Percentiles rank a stretch among this genome's conserved stretches.
Evolutionary conservation across 768 basidiomycete species (phyloP).

Genomic region (Ramaria rubella): DNA sequence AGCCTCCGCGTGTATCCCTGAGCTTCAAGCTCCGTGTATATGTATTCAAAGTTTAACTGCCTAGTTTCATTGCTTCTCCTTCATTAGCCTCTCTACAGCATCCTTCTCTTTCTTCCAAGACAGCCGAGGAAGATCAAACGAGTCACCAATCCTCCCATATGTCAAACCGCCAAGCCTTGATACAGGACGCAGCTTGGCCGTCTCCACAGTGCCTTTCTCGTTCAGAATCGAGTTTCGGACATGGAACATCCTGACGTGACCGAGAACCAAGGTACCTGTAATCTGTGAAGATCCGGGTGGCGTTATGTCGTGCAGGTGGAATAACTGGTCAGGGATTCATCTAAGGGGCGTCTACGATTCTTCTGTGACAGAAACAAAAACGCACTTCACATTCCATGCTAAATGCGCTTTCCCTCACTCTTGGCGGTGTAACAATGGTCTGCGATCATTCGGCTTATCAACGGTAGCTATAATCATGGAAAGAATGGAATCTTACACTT

Average conservation of each 20-base stretch:
- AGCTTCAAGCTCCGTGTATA: neutral
- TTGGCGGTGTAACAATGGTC: constrained; percentile 43
- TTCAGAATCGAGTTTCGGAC: constrained; percentile 42
- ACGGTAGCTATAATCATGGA: neutral
- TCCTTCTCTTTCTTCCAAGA: constrained; percentile 33
- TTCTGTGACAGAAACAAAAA: constrained; percentile 10
- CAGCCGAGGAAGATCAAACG: constrained; percentile 40
- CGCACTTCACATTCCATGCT: constrained; percentile 57
- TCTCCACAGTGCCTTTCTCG: constrained; percentile 35
- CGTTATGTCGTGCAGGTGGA: constrained; percentile 44
- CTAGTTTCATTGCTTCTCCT: neutral
- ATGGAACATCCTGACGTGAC: constrained; percentile 49
- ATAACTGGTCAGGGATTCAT: constrained; percentile 34
- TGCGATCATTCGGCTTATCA: constrained; percentile 17
- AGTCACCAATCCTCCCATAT: constrained; percentile 43
- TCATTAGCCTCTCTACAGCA: neutral
- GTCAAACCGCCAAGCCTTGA: constrained; percentile 49
- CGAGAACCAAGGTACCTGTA: constrained; percentile 38
- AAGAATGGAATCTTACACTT: constrained; percentile 36
- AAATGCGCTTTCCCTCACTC: constrained; percentile 52
- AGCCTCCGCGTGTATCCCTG: neutral
- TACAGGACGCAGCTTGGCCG: constrained; percentile 41
- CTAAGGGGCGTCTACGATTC: constrained; percentile 12
- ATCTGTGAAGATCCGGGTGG: constrained; percentile 35
- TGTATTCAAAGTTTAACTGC: neutral